Conservation (phyloP, 2,329 filamentous ascomycete genomes). For the Amphichorda felina region DNA sequence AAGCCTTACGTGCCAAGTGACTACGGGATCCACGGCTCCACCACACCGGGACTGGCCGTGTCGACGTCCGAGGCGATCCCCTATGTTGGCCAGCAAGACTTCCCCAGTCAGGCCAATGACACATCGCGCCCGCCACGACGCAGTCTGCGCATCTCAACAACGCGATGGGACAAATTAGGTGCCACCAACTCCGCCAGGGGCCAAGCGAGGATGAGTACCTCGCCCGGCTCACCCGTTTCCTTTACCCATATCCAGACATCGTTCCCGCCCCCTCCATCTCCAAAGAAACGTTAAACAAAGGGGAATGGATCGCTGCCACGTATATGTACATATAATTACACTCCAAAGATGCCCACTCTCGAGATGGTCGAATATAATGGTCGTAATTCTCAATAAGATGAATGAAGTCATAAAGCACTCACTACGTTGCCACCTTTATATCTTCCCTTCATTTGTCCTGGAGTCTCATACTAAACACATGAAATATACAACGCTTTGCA, state of each 20-base stretch:
- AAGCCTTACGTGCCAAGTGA: slow-evolving; percentile 15
- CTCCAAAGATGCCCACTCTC: too few relatives aligned
- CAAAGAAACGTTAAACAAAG: neutral
- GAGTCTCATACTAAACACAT: too few relatives aligned
- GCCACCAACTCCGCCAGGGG: neutral
- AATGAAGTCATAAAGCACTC: too few relatives aligned
- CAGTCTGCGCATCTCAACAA: too few relatives aligned
- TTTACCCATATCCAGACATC: slow-evolving; percentile 17
- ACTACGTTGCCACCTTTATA: too few relatives aligned
- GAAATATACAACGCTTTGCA: too few relatives aligned
- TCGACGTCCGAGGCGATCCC: slow-evolving; percentile 4
- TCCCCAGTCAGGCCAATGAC: neutral
- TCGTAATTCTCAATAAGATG: too few relatives aligned
- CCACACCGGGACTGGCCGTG: slow-evolving; percentile 9
- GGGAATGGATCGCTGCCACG: neutral
- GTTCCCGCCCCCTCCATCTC: slow-evolving; percentile 13
- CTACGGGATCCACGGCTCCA: slow-evolving; percentile 9
- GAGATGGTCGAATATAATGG: too few relatives aligned
- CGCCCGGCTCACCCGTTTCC: neutral
- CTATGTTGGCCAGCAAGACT: neutral
- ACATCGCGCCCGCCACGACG: neutral
- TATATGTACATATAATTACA: too few relatives aligned
- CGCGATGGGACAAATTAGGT: neutral
- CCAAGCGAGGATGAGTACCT: too few relatives aligned
- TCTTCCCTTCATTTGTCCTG: too few relatives aligned